Base-by-base conservation (phyloP, 2,329 filamentous ascomycete genomes). In the Aspergillus latus region DNA sequence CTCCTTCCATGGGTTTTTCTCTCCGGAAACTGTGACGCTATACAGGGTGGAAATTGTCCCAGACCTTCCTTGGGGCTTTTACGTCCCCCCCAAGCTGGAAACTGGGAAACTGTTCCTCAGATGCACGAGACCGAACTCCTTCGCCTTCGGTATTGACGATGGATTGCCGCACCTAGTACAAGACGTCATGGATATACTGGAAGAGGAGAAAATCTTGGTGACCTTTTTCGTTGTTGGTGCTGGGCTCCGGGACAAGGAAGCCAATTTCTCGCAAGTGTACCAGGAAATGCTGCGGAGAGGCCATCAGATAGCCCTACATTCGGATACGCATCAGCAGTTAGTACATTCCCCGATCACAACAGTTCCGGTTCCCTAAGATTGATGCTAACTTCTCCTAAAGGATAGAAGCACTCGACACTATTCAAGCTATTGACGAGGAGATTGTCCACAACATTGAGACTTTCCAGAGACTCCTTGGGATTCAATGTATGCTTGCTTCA, bases 141-240 rank as follows among this genome's bases (percentile, higher is more conserved):
- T 89, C 67, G 87, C 87, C 1, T 88, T 89, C 68, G 86, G 86
- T 49, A 88, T 89, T 60, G 87, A 89, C 66, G 87, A 89, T 68
- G 87, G 86, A 21, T 77, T 82, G 49, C 86, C 86, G 46, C 65
- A 73, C 34, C 78, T 82, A 55, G 85, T 85, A 1, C 79, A 84
- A 70, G 72, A 82, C 59, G 83, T 88, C 16, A 82, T 87, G 73
- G 73, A 80, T 40, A 84, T 86, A 52, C 76, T 89, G 63, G 79
- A 82, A 16, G 80, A 82, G 16, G 86, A 85, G 50, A 70, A 76
- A 53, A 84, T 89, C 63, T 80, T 84, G 61, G 86, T 88, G 2
- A 89, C 87, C 1, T 89, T 89, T 71, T 89, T 89, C 74, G 87
- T 85, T 36, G 85, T 89, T 43, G 86, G 86, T 8, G 78, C 81